These are phyloP conservation scores for Penicillium waksmanii DNA, from an alignment of 495 filamentous ascomycete species.

Conservation along the genomic window DNA sequence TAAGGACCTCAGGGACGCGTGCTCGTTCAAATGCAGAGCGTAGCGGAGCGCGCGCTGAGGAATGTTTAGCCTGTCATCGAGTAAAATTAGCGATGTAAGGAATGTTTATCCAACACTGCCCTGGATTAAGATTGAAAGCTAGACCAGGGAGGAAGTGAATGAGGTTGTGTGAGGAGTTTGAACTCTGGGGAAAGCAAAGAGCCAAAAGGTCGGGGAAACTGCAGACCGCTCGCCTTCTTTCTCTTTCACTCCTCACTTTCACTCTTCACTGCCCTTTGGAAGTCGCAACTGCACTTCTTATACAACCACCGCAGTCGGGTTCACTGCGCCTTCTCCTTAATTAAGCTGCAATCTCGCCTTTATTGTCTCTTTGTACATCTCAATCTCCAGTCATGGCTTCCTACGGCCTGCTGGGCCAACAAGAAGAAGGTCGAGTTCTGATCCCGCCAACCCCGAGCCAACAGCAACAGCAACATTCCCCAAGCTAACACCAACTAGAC, in stretches of 20 bases:
- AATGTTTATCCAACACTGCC: no score
- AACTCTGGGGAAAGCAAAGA: slow-evolving; percentile 20
- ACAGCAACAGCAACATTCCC: slow-evolving; percentile 3
- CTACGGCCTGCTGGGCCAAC: slow-evolving; percentile 51
- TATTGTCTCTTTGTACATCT: neutral
- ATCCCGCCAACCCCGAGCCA: slow-evolving; percentile 7
- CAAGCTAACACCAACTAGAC: slow-evolving; percentile 51
- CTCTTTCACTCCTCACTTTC: neutral
- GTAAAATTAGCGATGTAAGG: neutral
- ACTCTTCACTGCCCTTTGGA: neutral
- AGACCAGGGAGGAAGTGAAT: neutral
- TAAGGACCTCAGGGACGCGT: slow-evolving; percentile 13
- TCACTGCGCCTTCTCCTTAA: neutral
- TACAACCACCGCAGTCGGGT: neutral
- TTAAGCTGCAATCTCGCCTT: neutral
- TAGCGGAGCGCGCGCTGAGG: neutral
- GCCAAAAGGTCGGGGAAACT: slow-evolving; percentile 4
- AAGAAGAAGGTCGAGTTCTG: slow-evolving; percentile 53
- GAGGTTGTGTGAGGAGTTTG: neutral
- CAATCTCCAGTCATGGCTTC: slow-evolving; percentile 42
- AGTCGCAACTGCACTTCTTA: neutral
- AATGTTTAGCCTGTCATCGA: neutral
- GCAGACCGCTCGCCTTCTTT: no score
- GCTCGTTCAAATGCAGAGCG: slow-evolving; percentile 18
- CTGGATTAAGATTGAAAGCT: neutral